Evolutionary conservation across 768 basidiomycete genomes (phyloP).

Genomic region (Lactifluus subvellereus): DNA sequence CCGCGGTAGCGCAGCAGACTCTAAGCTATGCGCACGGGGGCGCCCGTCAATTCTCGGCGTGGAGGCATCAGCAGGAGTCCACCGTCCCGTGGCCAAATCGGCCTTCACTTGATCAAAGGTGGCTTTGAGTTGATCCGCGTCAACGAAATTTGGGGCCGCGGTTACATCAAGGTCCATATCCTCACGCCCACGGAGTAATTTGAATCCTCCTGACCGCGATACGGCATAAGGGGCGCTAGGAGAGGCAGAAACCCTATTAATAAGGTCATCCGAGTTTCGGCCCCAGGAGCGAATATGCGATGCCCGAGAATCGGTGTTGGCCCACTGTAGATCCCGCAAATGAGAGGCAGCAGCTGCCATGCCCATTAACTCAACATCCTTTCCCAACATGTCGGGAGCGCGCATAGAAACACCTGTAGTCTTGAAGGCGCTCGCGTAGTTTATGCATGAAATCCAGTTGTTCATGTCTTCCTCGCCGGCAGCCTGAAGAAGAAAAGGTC

Average conservation of each 20-base stretch:
- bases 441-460: constrained; percentile 87
- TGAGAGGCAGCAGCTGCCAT: constrained; percentile 84
- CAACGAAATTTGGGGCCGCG: constrained; percentile 50
- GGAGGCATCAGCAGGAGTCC: constrained; percentile 32
- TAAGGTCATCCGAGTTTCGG: constrained; percentile 17
- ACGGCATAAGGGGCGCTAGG: constrained; percentile 6
- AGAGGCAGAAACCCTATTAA: constrained; percentile 14
- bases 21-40: constrained; percentile 33
- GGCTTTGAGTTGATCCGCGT: constrained; percentile 64
- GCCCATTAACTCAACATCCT: constrained; percentile 71
- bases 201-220: constrained; percentile 1
- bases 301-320: constrained; percentile 25
- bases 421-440: constrained; percentile 92
- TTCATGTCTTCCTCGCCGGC: constrained; percentile 66
- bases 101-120: constrained; percentile 87
- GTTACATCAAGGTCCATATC: constrained; percentile 40
- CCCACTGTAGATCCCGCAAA: constrained; percentile 57
- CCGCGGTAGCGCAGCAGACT: constrained; percentile 26
- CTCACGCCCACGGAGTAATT: constrained; percentile 14
- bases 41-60: constrained; percentile 27
- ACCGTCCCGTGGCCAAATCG: constrained; percentile 57
- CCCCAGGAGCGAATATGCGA: constrained; percentile 36
- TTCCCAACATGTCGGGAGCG: constrained; percentile 57
- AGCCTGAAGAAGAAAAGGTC: constrained; percentile 78
- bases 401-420: constrained; percentile 79